Base-by-base conservation (phyloP, 352 stramenopile species). In the Phytophthora boehmeriae region DNA sequence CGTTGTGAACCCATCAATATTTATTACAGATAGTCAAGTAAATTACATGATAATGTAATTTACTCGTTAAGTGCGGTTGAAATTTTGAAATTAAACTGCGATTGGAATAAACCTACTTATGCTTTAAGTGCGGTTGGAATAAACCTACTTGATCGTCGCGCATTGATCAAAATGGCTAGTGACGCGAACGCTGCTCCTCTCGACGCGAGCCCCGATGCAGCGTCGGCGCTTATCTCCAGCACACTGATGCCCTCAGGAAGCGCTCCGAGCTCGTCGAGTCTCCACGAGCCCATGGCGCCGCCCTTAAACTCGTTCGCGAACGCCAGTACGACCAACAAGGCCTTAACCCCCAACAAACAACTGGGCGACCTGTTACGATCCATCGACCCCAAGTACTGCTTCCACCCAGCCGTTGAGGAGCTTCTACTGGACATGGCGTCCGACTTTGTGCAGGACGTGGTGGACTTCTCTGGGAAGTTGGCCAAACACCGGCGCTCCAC, bases 401-500 rank as follows among this genome's bases (percentile, higher is more conserved):
- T 92, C 56, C 84, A 95, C 27, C 82, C 86, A 22, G 82, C 78
- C 0, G 86, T 95, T 8, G 86, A 95, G 44, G 86, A 95, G 59
- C 62, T 95, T 30, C 59, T 95, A 27, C 70, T 95, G 23, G 84
- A 92, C 48, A 93, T 95, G 82, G 86, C 86, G 30, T 78, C 66
- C 16, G 78, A 95, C 54, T 95, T 95, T 56, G 82, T 95, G 20
- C 50, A 79, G 30, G 83, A 93, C 44, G 86, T 95, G 17, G 79
- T 90, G 51, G 68, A 74, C 36, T 90, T 90, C 42, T 90, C 84
- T 0, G 66, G 75, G 2, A 72, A 74, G 35, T 60, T 93, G 49
- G 73, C 83, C 47, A 93, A 92, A 60, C 86, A 95, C 68, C 75
- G 86, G 10, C 82, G 84, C n/a, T 88, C 86, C 6, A 90, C 71